Evolutionary conservation across 805 yeast species (phyloP).

Genomic region (Wickerhamomyces sydowiorum): DNA sequence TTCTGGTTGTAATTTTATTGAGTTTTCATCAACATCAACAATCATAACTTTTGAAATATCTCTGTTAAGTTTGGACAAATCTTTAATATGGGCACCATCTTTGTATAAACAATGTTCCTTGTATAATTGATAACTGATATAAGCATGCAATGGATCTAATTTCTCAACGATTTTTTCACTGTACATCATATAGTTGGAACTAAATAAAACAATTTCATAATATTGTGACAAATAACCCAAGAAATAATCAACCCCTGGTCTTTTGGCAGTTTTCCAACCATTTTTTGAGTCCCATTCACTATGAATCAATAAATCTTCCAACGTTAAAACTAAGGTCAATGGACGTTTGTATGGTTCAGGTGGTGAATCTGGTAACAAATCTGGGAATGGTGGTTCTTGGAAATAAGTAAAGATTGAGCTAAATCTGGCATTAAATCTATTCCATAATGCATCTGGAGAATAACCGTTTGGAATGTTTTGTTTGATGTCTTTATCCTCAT

Average conservation of each 20-base stretch:
- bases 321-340: slow-evolving; percentile 76
- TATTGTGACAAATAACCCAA: slow-evolving; percentile 90
- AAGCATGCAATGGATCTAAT: slow-evolving; percentile 90
- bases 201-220: slow-evolving; percentile 91
- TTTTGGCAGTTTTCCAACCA: slow-evolving; percentile 98
- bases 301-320: slow-evolving; percentile 88
- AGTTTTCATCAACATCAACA: slow-evolving; percentile 70
- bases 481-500: slow-evolving; percentile 57
- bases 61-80: slow-evolving; percentile 84
- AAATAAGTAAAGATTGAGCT: slow-evolving; percentile 74
- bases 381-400: slow-evolving; percentile 90
- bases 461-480: slow-evolving; percentile 60
- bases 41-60: slow-evolving; percentile 77
- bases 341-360: slow-evolving; percentile 92
- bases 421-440: slow-evolving; percentile 66
- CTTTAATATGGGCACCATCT: slow-evolving; percentile 88
- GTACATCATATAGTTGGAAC: slow-evolving; percentile 79
- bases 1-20: slow-evolving; percentile 82
- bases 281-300: slow-evolving; percentile 85
- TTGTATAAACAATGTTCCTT: slow-evolving; percentile 83
- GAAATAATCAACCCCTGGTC: slow-evolving; percentile 98
- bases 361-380: slow-evolving; percentile 86
- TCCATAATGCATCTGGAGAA: slow-evolving; percentile 57
- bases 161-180: slow-evolving; percentile 80
- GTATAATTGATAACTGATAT: slow-evolving; percentile 78